Evolutionary conservation across 768 basidiomycete genomes (phyloP), one percentile per base, ranked within the genome.

Genomic region (Candolleomyces aberdarensis): DNA sequence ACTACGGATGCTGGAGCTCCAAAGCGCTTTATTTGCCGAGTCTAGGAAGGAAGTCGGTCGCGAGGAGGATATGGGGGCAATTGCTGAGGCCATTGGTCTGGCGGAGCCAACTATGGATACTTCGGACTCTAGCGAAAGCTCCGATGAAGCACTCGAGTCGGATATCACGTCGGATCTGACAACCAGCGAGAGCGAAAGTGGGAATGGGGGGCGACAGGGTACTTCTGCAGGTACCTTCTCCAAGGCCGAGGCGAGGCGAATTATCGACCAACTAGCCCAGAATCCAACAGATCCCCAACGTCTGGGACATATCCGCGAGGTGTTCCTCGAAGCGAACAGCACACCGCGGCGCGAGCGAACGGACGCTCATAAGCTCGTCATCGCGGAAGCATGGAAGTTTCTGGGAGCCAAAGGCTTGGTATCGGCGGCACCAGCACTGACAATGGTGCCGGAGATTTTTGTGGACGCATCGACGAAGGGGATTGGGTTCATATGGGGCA

Each of bases 401-500:
- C 31, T n/a, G 20, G 26, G 17, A 11, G 11, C 8, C 47, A 29
- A 41, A 20, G 48, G 13, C 17, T 6, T 58, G 13, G 3, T 1
- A 10, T 8, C 50, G 19, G 4, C 5, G 8, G 31, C 49, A 13
- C 52, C 61, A 26, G 17, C 58, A 15, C 46, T 50, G 39, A 9
- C 53, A 40, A 46, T 36, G 40, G 31, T 56, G 55, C 62, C 22
- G 3, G 68, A 72, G 26, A 69, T 76, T 3, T 80, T 72, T 47
- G 77, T 80, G 1, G 80, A 81, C 55, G 77, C 79, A 0, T 80
- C 79, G 0, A 69, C 67, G 0, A 75, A 69, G 65, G 80, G 80
- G 0, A 78, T 82, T 15, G 80, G 81, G 13, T 64, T 83, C 10
- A 47, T 76, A 0, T 57, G 72, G 2, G 61, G 74, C 7, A 66